Base-by-base conservation (phyloP, 1,139 yeast species). In the Geotrichum phurueaensis region DNA sequence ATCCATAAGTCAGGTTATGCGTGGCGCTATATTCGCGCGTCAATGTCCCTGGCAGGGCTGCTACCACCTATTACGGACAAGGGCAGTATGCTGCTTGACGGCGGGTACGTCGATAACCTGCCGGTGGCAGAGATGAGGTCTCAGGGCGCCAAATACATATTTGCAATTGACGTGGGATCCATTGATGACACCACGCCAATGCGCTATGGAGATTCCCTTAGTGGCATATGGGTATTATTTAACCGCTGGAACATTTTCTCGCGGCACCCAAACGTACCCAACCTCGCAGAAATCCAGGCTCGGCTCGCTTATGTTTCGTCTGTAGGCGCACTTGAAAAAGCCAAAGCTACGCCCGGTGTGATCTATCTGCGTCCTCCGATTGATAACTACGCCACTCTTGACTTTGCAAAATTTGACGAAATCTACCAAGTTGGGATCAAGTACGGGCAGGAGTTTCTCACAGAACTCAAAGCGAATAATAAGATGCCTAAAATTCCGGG, bases 121-220 rank as follows among this genome's bases (percentile, higher is more conserved):
- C 96, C 99, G 0, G 98, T 94, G 1, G 80, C 81, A 66, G 97
- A 92, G 71, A 94, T 94, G 98, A 70, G 73, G 57, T 80, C 84
- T 51, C 82, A 90, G 66, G 98, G 99, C 0, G 96, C 96, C 6
- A 86, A 86, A 61, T 83, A 87, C 53, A 86, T 94, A 29, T 85
- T 94, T 70, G 98, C 99, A 0, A 95, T 92, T 18, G 99, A 94
- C 73, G 99, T 94, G 51, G 99, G 99, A 0, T 88, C 97, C 1
- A 87, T 87, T 13, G 98, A 94, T 71, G 98, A 92, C 68, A 81
- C 94, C 57, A 86, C 96, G 0, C 96, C 96, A 3, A 85, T 89
- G 94, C 78, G 81, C 56, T 94, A 91, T 71, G 99, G 99, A 3
- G 99, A 94, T 71, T 87, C 97, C 0, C 77, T 94, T 53, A 88